phyloP scores from a whole-genome alignment of 2,329 filamentous ascomycete genomes.

The Fusarium annulatum region DNA sequence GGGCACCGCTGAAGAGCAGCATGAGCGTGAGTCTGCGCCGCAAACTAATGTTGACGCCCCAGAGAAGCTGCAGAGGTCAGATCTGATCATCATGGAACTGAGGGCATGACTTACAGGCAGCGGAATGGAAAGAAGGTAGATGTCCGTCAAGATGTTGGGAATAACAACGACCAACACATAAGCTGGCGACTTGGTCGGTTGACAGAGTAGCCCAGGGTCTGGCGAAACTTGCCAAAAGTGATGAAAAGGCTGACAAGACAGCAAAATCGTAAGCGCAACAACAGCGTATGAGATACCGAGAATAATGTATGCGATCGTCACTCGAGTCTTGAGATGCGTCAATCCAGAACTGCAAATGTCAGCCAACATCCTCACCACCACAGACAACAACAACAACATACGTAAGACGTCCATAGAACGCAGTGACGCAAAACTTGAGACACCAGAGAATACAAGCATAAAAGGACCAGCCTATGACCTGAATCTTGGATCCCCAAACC shows the following conservation, averaged over 20 bases:
- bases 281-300: conserved; percentile 26
- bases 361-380: background rate
- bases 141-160: conserved; percentile 36
- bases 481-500: conserved; percentile 46
- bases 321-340: conserved; percentile 22
- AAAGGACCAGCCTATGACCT: conserved; percentile 48
- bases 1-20: conserved; percentile 35
- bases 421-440: conserved; percentile 46
- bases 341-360: conserved; percentile 28
- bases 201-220: conserved; percentile 44
- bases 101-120: conserved; percentile 18
- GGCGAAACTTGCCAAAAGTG: conserved; percentile 62
- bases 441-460: conserved; percentile 48
- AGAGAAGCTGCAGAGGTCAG: conserved; percentile 25
- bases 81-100: background rate
- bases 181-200: conserved; percentile 36
- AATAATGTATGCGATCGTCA: conserved; percentile 29
- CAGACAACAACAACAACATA: conserved; percentile 16
- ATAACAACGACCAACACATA: conserved; percentile 38
- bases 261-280: conserved; percentile 26
- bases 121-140: conserved; percentile 33
- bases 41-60: conserved; percentile 39
- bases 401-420: conserved; percentile 47
- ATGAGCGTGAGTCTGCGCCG: conserved; percentile 38
- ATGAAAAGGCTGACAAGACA: conserved; percentile 50